Conservation (phyloP, 495 filamentous ascomycete genomes). For the Penicillium roqueforti region DNA sequence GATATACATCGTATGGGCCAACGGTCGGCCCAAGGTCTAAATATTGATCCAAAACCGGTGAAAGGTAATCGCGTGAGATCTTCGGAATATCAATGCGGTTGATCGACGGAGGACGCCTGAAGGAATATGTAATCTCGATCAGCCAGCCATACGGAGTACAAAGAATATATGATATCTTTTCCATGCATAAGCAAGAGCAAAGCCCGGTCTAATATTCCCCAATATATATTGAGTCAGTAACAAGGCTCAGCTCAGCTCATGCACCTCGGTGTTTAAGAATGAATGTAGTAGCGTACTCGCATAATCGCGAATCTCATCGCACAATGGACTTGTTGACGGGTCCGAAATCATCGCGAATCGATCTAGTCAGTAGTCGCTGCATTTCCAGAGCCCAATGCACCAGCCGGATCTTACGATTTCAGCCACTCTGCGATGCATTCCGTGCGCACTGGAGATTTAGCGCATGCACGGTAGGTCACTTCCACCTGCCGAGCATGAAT, state of each 20-base stretch:
- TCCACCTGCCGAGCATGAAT: slow-evolving; percentile 15
- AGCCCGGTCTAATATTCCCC: background rate
- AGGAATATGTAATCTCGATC: background rate
- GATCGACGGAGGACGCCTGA: background rate
- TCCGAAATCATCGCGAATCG: slow-evolving; percentile 18
- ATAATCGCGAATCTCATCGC: background rate
- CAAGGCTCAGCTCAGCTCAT: background rate
- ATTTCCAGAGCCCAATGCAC: slow-evolving; percentile 13
- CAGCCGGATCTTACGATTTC: slow-evolving; percentile 24
- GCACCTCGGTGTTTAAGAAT: background rate
- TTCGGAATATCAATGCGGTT: slow-evolving; percentile 14
- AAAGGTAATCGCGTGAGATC: slow-evolving; percentile 23
- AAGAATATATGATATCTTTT: background rate
- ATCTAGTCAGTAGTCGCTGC: slow-evolving; percentile 25
- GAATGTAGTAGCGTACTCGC: background rate
- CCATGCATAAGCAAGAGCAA: slow-evolving; percentile 13
- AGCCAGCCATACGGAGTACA: too few species aligned
- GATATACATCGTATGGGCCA: slow-evolving; percentile 11
- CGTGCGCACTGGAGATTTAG: slow-evolving; percentile 24
- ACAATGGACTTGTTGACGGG: slow-evolving; percentile 21
- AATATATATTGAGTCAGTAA: too few species aligned
- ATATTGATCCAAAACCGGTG: slow-evolving; percentile 4
- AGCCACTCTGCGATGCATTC: slow-evolving; percentile 27
- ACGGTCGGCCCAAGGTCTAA: slow-evolving; percentile 21
- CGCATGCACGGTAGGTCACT: slow-evolving; percentile 31